Evolutionary conservation across 1,139 yeast genomes (phyloP).

Genomic region (Pichia inconspicua): DNA sequence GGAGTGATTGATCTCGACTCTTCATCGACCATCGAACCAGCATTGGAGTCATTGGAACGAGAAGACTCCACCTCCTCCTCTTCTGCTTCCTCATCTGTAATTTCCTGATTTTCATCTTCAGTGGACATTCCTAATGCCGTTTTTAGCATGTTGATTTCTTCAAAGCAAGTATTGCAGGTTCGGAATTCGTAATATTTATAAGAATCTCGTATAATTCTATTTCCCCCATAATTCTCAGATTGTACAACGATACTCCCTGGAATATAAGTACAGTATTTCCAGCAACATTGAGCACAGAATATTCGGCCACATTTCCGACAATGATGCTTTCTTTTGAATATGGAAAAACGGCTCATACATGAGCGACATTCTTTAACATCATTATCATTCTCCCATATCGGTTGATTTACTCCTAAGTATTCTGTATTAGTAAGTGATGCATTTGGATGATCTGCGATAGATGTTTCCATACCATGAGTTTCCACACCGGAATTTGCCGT

Average conservation of each 20-base stretch:
- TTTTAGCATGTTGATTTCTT: constrained; percentile 52
- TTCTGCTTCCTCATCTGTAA: constrained; percentile 1
- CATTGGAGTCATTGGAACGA: no score
- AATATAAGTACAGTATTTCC: constrained; percentile 35
- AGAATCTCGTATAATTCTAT: constrained; percentile 30
- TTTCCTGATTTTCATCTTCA: constrained; percentile 1
- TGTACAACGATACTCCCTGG: constrained; percentile 44
- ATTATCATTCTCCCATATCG: constrained; percentile 72
- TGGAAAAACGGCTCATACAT: constrained; percentile 51
- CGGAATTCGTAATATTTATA: constrained; percentile 30
- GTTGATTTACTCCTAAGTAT: constrained; percentile 29
- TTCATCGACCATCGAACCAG: no score
- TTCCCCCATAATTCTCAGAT: constrained; percentile 24
- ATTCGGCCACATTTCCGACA: constrained; percentile 81
- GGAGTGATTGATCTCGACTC: neutral
- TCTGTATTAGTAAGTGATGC: neutral
- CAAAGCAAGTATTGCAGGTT: constrained; percentile 68
- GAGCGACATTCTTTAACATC: constrained; percentile 51
- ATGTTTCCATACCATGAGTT: neutral
- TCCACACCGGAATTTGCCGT: neutral
- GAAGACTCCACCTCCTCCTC: neutral
- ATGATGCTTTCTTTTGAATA: constrained; percentile 81
- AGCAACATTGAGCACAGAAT: constrained; percentile 63
- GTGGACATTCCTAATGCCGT: constrained; percentile 30
- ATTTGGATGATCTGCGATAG: neutral